Percentiles rank a stretch among this genome's conserved stretches.
Evolutionary conservation across 768 basidiomycete genomes (phyloP).

Genomic region (Agrocybe pediades): DNA sequence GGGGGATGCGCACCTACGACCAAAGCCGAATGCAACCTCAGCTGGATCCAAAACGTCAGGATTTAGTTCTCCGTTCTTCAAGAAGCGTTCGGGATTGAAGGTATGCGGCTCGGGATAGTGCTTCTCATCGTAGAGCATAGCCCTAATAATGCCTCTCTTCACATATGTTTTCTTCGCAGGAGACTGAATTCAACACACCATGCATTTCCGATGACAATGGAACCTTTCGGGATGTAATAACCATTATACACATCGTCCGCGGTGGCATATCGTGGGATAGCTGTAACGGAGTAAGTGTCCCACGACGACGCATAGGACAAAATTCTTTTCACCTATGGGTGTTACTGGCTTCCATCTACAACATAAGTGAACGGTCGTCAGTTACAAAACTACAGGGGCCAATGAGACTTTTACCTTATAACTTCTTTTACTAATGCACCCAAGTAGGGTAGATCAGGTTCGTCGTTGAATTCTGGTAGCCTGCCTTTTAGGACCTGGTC

Average conservation of each 20-base stretch:
- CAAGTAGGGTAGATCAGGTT: not conserved
- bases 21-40: not conserved
- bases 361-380: not conserved
- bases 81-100: not conserved
- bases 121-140: not conserved
- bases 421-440: not conserved
- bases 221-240: constrained; percentile 29
- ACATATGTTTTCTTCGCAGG: too few relatives aligned
- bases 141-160: not conserved
- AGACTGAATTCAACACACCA: not conserved
- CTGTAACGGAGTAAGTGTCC: constrained; percentile 13
- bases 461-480: too few relatives aligned
- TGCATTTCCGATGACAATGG: not conserved
- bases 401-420: not conserved
- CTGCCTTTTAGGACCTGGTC: too few relatives aligned
- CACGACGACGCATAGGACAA: too few relatives aligned
- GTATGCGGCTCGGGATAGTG: not conserved
- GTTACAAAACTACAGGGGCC: too few relatives aligned
- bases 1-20: not conserved
- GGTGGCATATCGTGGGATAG: constrained; percentile 24
- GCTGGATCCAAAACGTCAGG: not conserved
- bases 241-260: constrained; percentile 33
- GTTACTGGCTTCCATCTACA: constrained; percentile 2
- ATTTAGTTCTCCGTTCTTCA: not conserved
- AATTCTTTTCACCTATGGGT: too few relatives aligned